phyloP scores from a whole-genome alignment of 129 eudicot species.

The Centrapalus pauciflorus region DNA sequence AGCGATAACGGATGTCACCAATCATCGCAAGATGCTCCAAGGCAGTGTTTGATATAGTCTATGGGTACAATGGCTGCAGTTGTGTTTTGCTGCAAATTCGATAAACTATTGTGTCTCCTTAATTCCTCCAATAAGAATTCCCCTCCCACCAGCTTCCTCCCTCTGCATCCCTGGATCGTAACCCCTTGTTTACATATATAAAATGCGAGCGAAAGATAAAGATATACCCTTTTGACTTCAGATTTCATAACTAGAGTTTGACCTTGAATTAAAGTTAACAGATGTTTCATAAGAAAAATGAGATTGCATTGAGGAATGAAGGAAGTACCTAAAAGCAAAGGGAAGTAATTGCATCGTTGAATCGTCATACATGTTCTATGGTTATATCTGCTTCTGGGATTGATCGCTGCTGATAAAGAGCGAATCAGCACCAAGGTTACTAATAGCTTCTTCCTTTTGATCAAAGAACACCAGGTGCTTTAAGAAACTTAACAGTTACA shows the following conservation, averaged over 20 bases:
- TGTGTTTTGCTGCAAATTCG: constrained; percentile 37
- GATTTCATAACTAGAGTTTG: too few species aligned
- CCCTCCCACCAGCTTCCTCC: constrained; percentile 38
- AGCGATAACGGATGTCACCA: constrained; percentile 33
- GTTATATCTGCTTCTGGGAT: constrained; percentile 42
- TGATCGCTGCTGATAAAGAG: constrained; percentile 54
- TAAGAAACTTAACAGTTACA: constrained; percentile 54
- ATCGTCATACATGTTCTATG: background rate
- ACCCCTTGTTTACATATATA: background rate
- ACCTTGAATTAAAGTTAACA: too few species aligned
- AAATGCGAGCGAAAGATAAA: too few species aligned
- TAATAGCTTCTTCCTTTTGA: constrained; percentile 48
- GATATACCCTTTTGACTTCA: too few species aligned
- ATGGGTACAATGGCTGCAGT: constrained; percentile 29
- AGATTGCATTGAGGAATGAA: too few species aligned
- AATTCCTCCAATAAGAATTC: constrained; percentile 32
- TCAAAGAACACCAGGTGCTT: constrained; percentile 47
- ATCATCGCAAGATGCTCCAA: constrained; percentile 32
- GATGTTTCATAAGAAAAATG: too few species aligned
- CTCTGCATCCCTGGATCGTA: constrained; percentile 18
- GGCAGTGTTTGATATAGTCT: constrained; percentile 31
- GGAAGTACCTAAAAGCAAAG: too few species aligned
- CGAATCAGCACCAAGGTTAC: constrained; percentile 43
- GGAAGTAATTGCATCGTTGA: background rate
- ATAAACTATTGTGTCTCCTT: constrained; percentile 38